Base-by-base conservation (phyloP, 31 red algal species). In the Endocladia muricata region DNA sequence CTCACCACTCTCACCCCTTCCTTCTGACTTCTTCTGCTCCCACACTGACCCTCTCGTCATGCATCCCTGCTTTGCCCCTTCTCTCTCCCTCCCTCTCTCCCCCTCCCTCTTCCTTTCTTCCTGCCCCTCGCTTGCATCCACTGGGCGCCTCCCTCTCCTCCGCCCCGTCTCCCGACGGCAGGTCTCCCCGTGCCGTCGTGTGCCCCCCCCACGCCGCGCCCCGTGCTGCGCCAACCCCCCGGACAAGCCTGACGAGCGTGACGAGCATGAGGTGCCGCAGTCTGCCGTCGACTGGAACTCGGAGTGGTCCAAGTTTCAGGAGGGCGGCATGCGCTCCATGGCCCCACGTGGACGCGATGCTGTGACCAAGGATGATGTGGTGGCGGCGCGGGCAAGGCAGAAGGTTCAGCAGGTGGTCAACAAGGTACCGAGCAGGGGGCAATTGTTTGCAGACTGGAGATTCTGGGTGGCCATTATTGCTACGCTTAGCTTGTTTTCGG, bases 391-490 rank as follows among this genome's bases (percentile, higher is more conserved):
- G 15, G 37, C 69, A 32, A 34, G 33, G 19, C 15, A 30, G 19
- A 37, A 25, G 2, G 17, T 91, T 8, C n/a, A 44, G 22, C 17
- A 30, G 4, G 61, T 77, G 19, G 8, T 2, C 2, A 34, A 57
- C 13, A 30, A n/a, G 2, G 1, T 91, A 17, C 88, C 78, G 6
- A 72, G 47, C 6, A 47, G 61, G 3, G 71, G 68, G 44, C 26
- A 64, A 26, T 35, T 91, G 47, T 66, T 73, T 33, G 47, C 48
- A 4, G 88, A 91, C 37, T 91, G 88, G 88, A 22, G 88, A 15
- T 91, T 91, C 41, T 91, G 88, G 88, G 77, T 91, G 21, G 78
- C 59, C 29, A 32, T 83, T 25, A 78, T 91, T 1, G 35, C 74
- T 1, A 13, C 61, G 7, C 42, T 91, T 19, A 80, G 74, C 1